phyloP scores from a whole-genome alignment of 2,329 filamentous ascomycete species.

The Pyricularia pennisetigena region DNA sequence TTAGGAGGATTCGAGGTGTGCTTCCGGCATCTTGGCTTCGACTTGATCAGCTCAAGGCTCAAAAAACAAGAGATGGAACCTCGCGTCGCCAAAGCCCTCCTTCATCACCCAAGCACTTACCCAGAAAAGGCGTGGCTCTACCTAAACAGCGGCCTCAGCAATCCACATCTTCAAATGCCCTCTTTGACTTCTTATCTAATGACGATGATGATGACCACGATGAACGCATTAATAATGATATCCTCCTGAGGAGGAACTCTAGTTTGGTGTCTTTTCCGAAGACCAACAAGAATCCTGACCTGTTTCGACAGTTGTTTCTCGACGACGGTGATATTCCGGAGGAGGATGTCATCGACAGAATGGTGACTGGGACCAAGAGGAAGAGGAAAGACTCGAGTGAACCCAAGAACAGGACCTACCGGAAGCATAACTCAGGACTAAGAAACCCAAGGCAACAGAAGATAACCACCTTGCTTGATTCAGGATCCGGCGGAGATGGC shows the following conservation, averaged over 20 bases:
- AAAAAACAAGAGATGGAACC: conserved; percentile 18
- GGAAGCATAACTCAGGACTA: not conserved
- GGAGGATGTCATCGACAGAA: conserved; percentile 40
- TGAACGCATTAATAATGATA: conserved; percentile 6
- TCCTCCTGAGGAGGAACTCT: not conserved
- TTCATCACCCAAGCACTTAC: conserved; percentile 26
- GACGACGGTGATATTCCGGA: conserved; percentile 41
- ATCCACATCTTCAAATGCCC: conserved; percentile 13
- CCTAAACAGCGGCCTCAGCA: conserved; percentile 23
- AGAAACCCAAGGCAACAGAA: conserved; percentile 17
- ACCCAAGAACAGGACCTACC: conserved; percentile 6
- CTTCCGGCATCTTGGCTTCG: conserved; percentile 59
- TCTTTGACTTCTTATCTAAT: conserved; percentile 28
- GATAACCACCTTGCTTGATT: conserved; percentile 16
- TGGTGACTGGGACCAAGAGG: conserved; percentile 30
- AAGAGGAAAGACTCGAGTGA: conserved; percentile 16
- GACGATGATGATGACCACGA: conserved; percentile 20
- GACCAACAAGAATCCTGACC: not conserved
- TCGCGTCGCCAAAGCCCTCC: conserved; percentile 20
- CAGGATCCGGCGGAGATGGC: not conserved
- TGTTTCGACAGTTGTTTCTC: conserved; percentile 16
- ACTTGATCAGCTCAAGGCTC: conserved; percentile 38
- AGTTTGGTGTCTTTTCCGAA: not conserved
- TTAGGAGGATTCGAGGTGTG: conserved; percentile 46
- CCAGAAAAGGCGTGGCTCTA: conserved; percentile 39